A percentile compares a stretch with the other conserved stretches of the same genome.
Evolutionary conservation across 768 basidiomycete genomes (phyloP).

Genomic region (Mycena alexandri): DNA sequence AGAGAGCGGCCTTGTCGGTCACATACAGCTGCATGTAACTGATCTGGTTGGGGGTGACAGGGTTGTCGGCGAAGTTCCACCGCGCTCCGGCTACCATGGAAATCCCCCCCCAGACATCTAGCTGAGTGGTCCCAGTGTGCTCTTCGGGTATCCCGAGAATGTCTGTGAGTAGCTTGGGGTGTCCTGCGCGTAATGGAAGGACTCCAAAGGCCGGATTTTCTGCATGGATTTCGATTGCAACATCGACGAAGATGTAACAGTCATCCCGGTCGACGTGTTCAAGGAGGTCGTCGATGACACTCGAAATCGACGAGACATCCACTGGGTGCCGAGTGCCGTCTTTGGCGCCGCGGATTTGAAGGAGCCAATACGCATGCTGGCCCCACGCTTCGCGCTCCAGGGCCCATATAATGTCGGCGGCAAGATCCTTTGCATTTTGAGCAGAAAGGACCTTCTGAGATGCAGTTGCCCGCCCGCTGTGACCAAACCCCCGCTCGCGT

Average conservation of each 20-base stretch:
- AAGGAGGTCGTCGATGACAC: not conserved
- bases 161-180: not conserved
- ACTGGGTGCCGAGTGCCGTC: not conserved
- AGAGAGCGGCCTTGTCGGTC: not conserved
- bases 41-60: not conserved
- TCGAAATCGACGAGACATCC: not conserved
- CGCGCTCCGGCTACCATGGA: too few relatives aligned
- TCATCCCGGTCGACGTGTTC: not conserved
- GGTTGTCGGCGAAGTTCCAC: not conserved
- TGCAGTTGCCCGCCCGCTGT: not conserved
- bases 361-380: not conserved
- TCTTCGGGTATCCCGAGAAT: not conserved
- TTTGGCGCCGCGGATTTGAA: slow-evolving; percentile 1
- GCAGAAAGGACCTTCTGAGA: too few relatives aligned
- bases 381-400: not conserved
- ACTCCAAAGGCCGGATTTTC: not conserved
- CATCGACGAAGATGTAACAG: not conserved
- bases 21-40: not conserved
- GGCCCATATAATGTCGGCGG: not conserved
- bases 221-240: not conserved
- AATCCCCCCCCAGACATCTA: not conserved
- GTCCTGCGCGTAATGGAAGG: not conserved
- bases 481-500: not conserved
- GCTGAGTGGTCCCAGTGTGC: not conserved
- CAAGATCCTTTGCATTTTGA: not conserved